These are phyloP conservation scores for Chaetomiaceae sp. DNA, from an alignment of 2,329 filamentous ascomycete species.

Conservation along the genomic window DNA sequence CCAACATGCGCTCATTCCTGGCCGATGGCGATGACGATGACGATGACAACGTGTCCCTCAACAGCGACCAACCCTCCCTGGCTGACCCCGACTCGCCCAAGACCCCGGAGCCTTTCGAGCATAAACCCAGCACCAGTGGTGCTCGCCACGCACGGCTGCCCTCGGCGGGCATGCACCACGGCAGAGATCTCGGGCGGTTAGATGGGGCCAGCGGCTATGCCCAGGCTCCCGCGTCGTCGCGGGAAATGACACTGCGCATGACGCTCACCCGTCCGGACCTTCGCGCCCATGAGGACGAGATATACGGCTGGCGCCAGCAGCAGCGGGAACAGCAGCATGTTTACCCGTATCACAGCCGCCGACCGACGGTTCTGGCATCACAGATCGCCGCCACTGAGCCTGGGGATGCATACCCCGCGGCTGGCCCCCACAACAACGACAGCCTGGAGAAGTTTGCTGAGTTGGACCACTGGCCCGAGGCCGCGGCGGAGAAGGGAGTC, in stretches of 20 bases:
- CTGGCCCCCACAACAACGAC: conserved; percentile 41
- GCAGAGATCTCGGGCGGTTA: conserved; percentile 23
- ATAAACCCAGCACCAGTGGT: conserved; percentile 20
- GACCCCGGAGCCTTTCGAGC: conserved; percentile 47
- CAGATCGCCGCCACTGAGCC: conserved; percentile 18
- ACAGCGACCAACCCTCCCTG: conserved; percentile 49
- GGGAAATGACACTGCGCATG: conserved; percentile 96
- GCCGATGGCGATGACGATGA: conserved; percentile 35
- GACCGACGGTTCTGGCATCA: conserved; percentile 20
- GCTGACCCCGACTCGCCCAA: conserved; percentile 54
- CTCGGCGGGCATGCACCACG: conserved; percentile 8
- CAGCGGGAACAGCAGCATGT: conserved; percentile 24
- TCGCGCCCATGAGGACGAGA: conserved; percentile 63
- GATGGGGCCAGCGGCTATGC: conserved; percentile 38
- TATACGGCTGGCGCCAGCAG: conserved; percentile 65
- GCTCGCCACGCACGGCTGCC: conserved; percentile 17
- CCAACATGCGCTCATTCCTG: conserved; percentile 51
- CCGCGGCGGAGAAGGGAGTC: conserved; percentile 45
- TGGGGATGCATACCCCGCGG: conserved; percentile 28
- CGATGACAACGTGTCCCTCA: conserved; percentile 50
- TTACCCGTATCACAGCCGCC: conserved; percentile 12
- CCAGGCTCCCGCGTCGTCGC: conserved; percentile 51
- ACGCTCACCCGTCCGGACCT: conserved; percentile 87
- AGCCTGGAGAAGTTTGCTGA: conserved; percentile 49
- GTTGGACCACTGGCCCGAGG: conserved; percentile 45